phyloP scores from a whole-genome alignment of 768 basidiomycete species.

The Peribolospora baueri region DNA sequence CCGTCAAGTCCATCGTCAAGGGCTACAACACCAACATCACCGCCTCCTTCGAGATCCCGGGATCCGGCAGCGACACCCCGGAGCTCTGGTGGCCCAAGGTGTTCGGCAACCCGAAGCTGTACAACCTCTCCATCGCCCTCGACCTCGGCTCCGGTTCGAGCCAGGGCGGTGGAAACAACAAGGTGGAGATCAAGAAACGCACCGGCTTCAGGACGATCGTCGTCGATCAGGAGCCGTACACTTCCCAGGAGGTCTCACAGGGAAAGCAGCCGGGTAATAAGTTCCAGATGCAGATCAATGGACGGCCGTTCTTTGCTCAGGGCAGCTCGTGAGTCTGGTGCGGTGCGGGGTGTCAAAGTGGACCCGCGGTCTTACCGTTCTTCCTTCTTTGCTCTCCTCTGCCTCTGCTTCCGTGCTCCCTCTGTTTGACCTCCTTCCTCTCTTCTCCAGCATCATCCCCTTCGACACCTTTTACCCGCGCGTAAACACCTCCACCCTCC shows the following conservation, averaged over 20 bases:
- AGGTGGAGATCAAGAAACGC: slow-evolving; percentile 24
- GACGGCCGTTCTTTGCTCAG: slow-evolving; percentile 31
- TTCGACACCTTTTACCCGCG: slow-evolving; percentile 38
- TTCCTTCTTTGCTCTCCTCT: no score
- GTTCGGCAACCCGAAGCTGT: slow-evolving; percentile 32
- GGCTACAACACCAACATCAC: slow-evolving; percentile 19
- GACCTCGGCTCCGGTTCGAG: slow-evolving; percentile 5
- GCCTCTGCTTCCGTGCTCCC: no score
- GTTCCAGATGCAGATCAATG: slow-evolving; percentile 38
- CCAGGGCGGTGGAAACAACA: background rate
- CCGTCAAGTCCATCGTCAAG: slow-evolving; percentile 11
- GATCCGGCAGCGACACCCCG: slow-evolving; percentile 20
- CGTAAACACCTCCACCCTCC: slow-evolving; percentile 27
- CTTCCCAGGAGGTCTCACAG: slow-evolving; percentile 26
- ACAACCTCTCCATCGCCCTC: slow-evolving; percentile 28
- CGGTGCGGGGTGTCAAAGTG: no score
- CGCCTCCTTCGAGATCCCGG: slow-evolving; percentile 26
- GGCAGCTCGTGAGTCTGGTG: slow-evolving; percentile 17
- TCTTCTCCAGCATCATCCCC: slow-evolving; percentile 29
- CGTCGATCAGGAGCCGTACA: slow-evolving; percentile 19
- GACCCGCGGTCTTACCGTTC: no score
- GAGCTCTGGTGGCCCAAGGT: slow-evolving; percentile 34
- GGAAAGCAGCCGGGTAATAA: slow-evolving; percentile 35
- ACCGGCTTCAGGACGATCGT: slow-evolving; percentile 39
- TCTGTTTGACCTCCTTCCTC: no score